These are phyloP conservation scores for Amphibolis antarctica DNA, from an alignment of 106 monocot genomes.

Conservation along the genomic window DNA sequence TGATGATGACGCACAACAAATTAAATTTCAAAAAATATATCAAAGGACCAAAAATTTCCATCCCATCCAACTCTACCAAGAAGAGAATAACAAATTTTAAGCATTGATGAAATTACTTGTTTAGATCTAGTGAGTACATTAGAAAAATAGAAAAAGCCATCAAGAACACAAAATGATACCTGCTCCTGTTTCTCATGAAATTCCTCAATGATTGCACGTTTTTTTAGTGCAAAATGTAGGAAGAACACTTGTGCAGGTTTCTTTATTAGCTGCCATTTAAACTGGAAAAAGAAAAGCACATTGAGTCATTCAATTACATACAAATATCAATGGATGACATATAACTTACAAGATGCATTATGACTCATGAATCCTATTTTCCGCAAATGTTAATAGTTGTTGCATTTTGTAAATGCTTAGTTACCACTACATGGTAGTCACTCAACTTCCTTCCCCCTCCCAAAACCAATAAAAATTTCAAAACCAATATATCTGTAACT, in stretches of 20 bases:
- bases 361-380: neutral
- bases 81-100: too few species aligned
- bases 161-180: slow-evolving; percentile 24
- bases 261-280: slow-evolving; percentile 80
- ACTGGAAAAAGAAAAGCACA: slow-evolving; percentile 25
- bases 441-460: too few species aligned
- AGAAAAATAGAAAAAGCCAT: too few species aligned
- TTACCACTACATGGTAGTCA: too few species aligned
- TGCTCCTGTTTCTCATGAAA: slow-evolving; percentile 94
- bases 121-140: too few species aligned
- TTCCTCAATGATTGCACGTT: slow-evolving; percentile 76
- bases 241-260: slow-evolving; percentile 86
- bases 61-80: too few species aligned
- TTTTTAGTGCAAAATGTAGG: slow-evolving; percentile 96
- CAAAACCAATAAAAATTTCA: too few species aligned
- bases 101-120: too few species aligned
- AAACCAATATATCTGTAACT: too few species aligned
- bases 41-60: too few species aligned
- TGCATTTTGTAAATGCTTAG: neutral
- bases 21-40: too few species aligned
- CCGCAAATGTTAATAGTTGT: neutral
- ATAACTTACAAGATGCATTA: neutral
- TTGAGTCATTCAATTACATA: neutral
- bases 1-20: too few species aligned
- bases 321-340: neutral